Evolutionary conservation across 1,284 basidiomycete genomes (phyloP).

Genomic region (Apiotrichum siamense): DNA sequence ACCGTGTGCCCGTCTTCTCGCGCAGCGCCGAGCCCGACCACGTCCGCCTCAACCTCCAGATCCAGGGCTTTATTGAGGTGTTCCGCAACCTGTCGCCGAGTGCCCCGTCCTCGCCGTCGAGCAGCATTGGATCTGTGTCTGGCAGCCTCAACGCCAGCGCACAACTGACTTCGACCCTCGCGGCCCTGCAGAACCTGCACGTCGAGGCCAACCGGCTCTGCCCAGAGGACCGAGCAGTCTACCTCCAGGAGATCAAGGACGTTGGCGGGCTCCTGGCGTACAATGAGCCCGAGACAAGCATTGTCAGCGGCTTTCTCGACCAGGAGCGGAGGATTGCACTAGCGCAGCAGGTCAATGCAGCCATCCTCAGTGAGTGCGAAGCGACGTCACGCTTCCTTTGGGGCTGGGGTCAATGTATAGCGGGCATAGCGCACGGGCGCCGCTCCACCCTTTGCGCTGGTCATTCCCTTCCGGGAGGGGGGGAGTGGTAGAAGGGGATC

Average conservation of each 20-base stretch:
- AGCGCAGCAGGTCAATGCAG: slow-evolving; percentile 43
- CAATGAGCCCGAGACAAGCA: slow-evolving; percentile 42
- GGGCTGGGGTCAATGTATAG: no score
- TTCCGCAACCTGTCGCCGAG: slow-evolving; percentile 23
- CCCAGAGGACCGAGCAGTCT: slow-evolving; percentile 33
- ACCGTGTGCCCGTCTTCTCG: slow-evolving; percentile 27
- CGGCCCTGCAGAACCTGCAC: slow-evolving; percentile 33
- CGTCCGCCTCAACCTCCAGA: slow-evolving; percentile 42
- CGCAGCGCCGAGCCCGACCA: slow-evolving; percentile 30
- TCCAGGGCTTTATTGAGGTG: slow-evolving; percentile 42
- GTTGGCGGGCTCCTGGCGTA: slow-evolving; percentile 45
- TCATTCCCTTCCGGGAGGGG: no score
- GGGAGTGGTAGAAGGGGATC: no score
- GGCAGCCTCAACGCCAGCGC: slow-evolving; percentile 6
- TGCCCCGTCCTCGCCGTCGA: slow-evolving; percentile 26
- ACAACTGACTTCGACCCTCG: slow-evolving; percentile 29
- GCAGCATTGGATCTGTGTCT: slow-evolving; percentile 23
- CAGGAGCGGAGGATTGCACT: slow-evolving; percentile 39
- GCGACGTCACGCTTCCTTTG: neutral
- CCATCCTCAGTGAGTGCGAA: slow-evolving; percentile 45
- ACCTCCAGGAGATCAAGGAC: slow-evolving; percentile 44
- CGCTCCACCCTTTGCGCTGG: no score
- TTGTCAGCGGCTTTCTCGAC: slow-evolving; percentile 40
- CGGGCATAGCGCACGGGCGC: no score
- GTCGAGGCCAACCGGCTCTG: slow-evolving; percentile 31